Conservation (phyloP, 805 yeast genomes). For the Metschnikowia gelsemii region DNA sequence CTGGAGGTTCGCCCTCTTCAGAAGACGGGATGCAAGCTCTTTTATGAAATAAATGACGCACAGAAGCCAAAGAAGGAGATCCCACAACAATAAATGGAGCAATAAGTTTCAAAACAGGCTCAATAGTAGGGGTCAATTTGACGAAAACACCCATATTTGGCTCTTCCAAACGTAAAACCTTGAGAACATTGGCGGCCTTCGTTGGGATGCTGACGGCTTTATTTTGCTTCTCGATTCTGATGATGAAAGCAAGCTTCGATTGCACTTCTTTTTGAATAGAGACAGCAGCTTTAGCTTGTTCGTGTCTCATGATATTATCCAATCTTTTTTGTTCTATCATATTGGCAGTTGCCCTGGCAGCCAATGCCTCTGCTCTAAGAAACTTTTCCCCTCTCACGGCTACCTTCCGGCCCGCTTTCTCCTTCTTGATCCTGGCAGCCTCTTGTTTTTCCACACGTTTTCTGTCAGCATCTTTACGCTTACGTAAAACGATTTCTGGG, state of each 20-base stretch:
- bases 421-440: slow-evolving; percentile 49
- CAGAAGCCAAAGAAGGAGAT: slow-evolving; percentile 67
- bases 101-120: slow-evolving; percentile 62
- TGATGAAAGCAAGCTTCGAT: slow-evolving; percentile 56
- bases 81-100: slow-evolving; percentile 76
- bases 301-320: slow-evolving; percentile 57
- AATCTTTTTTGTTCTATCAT: slow-evolving; percentile 69
- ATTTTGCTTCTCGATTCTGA: slow-evolving; percentile 62
- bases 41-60: slow-evolving; percentile 72
- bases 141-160: slow-evolving; percentile 71
- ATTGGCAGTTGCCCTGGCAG: slow-evolving; percentile 62
- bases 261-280: slow-evolving; percentile 20
- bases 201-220: slow-evolving; percentile 63
- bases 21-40: slow-evolving; percentile 56
- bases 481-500: slow-evolving; percentile 74
- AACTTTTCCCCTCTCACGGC: slow-evolving; percentile 50
- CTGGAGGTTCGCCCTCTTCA: slow-evolving; percentile 34
- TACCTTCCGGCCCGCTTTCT: slow-evolving; percentile 41
- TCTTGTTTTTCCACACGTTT: slow-evolving; percentile 73
- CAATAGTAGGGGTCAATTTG: slow-evolving; percentile 57
- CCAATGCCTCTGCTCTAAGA: slow-evolving; percentile 71
- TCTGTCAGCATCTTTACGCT: slow-evolving; percentile 77
- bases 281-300: slow-evolving; percentile 25
- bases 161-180: slow-evolving; percentile 58
- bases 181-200: slow-evolving; percentile 58